These are phyloP conservation scores for Hypomyces perniciosus DNA, from an alignment of 2,329 filamentous ascomycete genomes.

Conservation along the genomic window DNA sequence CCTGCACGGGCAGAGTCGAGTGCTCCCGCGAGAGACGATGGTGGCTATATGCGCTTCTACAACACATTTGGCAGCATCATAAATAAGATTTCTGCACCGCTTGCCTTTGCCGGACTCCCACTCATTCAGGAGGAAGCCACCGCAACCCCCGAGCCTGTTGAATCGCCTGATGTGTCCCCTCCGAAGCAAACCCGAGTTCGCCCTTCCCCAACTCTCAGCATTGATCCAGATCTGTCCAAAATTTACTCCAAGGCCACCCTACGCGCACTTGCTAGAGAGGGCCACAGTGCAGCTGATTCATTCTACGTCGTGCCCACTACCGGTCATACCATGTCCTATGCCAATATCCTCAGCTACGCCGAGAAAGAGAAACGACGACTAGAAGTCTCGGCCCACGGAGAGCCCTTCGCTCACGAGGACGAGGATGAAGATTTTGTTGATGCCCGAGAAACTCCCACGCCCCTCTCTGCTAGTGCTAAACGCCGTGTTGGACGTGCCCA, in stretches of 20 bases:
- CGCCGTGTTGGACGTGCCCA: conserved; percentile 35
- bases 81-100: conserved; percentile 78
- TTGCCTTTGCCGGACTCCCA: conserved; percentile 89
- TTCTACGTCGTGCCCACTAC: conserved; percentile 95
- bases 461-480: conserved; percentile 37
- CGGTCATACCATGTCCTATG: conserved; percentile 88
- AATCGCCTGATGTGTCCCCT: conserved; percentile 34
- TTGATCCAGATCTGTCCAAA: conserved; percentile 70
- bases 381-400: conserved; percentile 44
- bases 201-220: conserved; percentile 16
- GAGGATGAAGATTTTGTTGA: conserved; percentile 87
- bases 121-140: conserved; percentile 51
- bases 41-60: conserved; percentile 87
- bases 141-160: conserved; percentile 22
- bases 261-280: conserved; percentile 66
- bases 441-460: conserved; percentile 60
- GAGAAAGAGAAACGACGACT: conserved; percentile 60
- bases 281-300: conserved; percentile 60
- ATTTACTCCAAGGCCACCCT: conserved; percentile 84
- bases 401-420: conserved; percentile 40
- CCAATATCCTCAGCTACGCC: conserved; percentile 72
- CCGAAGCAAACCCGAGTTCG: conserved; percentile 28
- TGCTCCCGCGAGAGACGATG: conserved; percentile 46
- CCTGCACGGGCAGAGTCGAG: conserved; percentile 22
- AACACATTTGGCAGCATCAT: conserved; percentile 84